Base-by-base conservation (phyloP, 108 stramenopile genomes). In the Nitzschia palea region DNA sequence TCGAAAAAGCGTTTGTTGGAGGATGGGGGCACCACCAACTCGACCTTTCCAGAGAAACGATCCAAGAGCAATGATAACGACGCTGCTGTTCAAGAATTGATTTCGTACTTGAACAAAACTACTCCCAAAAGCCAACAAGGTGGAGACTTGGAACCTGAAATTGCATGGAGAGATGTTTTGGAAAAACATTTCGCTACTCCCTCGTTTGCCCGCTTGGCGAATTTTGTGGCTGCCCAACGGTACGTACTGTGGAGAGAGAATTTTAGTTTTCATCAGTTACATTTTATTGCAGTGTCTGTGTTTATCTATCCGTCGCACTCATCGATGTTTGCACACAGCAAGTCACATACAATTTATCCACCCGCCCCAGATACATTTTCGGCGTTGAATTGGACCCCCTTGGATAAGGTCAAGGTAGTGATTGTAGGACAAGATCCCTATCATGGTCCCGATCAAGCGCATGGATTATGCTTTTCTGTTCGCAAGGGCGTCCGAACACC, bases 391-490 rank as follows among this genome's bases (percentile, higher is more conserved):
- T 60, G 82, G 28, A 95, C 93, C 44, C 96, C 97, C 15, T 71
- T 97, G 51, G 56, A 85, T 40, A 22, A 62, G 20, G 90, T 97
- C 31, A 95, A 89, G 70, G 89, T 93, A 14, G 88, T 89, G 44
- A 86, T 93, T 43, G 81, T 93, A 2, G 92, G 92, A 0, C 92
- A 93, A 73, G 92, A 93, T 81, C 92, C 92, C 23, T 93, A 93
- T 63, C 92, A 90, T 68, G 87, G 87, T 34, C 86, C 88, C 2
- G 67, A 76, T 43, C 89, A 94, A 70, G 86, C 77, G 4, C 89
- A 90, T 73, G 92, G 92, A 1, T 63, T 95, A 8, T 76, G 79
- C 29, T 92, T 94, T 74, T 96, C 94, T 9, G 98, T 99, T 14
- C 75, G 70, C 44, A 71, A 45, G 34, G 93, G 90, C 25, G 72